These are phyloP conservation scores for Carex parvula DNA, from an alignment of 176 grass and related monocot genomes.

Conservation along the genomic window DNA sequence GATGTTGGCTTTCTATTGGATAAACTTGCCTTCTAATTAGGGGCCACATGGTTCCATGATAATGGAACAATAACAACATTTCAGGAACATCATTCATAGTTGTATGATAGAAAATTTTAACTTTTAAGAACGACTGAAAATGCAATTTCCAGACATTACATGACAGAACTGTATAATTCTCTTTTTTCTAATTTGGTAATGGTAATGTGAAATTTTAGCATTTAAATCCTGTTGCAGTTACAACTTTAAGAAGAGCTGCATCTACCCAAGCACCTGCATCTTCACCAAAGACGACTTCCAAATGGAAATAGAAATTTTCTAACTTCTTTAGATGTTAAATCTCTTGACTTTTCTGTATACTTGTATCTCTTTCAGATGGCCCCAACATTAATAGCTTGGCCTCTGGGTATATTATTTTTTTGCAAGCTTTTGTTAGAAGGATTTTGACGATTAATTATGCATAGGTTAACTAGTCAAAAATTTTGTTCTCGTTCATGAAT, in stretches of 20 bases:
- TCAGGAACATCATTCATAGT: background rate
- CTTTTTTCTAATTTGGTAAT: background rate
- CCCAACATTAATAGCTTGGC: background rate
- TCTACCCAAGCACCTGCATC: slow-evolving; percentile 29
- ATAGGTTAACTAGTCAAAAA: background rate
- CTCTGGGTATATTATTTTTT: background rate
- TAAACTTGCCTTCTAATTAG: background rate
- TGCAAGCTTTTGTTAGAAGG: background rate
- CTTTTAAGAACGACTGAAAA: background rate
- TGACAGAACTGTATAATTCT: background rate
- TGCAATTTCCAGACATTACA: background rate
- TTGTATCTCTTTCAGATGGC: slow-evolving; percentile 1
- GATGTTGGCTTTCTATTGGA: background rate
- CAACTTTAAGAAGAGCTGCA: slow-evolving; percentile 29
- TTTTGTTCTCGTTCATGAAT: background rate
- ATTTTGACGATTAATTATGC: background rate
- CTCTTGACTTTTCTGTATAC: background rate
- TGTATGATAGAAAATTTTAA: background rate
- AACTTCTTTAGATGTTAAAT: background rate
- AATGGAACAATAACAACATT: background rate
- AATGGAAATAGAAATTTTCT: slow-evolving; percentile 38
- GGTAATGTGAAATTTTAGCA: background rate
- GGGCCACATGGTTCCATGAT: no score
- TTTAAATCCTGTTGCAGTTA: slow-evolving; percentile 30
- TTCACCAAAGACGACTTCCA: slow-evolving; percentile 37